Base-by-base conservation (phyloP, 306 rosid genomes). In the Inga oerstediana region DNA sequence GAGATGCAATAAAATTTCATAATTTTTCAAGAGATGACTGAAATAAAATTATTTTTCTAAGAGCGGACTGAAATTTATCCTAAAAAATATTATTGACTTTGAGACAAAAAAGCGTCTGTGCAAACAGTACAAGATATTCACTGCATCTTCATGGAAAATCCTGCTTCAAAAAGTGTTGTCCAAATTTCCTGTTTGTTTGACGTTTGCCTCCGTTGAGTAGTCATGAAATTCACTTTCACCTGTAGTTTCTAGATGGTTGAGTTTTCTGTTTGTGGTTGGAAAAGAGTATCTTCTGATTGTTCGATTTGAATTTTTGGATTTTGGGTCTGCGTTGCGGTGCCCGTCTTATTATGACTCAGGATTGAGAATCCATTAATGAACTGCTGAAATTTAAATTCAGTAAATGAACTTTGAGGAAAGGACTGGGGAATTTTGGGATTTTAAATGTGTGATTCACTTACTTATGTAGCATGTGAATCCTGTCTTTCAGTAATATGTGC, bases 241-340 rank as follows among this genome's bases (percentile, higher is more conserved):
- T 79, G 37, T 39, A 30, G 65, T 46, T 82, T 76, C 74, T 71
- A 8, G 73, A 70, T 90, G 72, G 12, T 81, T 82, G 77, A 51
- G 13, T 34, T 80, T 85, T 64, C 44, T 74, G 54, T 34, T 84
- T 89, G 48, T 75, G 81, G 74, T 65, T 71, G 37, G 46, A 78
- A 85, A 84, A 85, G 75, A 85, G 77, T 32, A 76, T 49, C 10
- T 59, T 86, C 80, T 87, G 51, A 62, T 52, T 79, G 81, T 54
- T 77, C 71, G 87, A 75, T 67, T 73, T 67, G 81, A n/a, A 20
- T 11, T 14, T 74, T 87, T 68, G 65, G n/a, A 74, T 81, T 76
- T 48, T 56, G 75, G 81, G 64, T 81, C 68, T 68, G 56, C 77
- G 61, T 79, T 41, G 19, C 11, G 8, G 76, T 67, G 70, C 35